Conservation (phyloP, 768 basidiomycete genomes). For the Russula sp. region DNA sequence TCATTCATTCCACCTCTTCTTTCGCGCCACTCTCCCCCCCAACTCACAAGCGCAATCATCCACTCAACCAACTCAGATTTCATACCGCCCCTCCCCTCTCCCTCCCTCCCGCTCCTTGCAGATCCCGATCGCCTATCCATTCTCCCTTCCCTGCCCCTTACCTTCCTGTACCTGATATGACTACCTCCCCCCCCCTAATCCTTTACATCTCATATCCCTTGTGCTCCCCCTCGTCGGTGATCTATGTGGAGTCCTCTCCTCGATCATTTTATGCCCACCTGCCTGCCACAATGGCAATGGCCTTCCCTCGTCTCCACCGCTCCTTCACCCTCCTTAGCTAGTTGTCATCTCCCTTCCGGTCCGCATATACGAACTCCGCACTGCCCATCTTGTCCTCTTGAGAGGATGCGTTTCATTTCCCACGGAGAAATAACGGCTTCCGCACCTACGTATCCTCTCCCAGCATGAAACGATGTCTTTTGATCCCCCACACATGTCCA, state of each 20-base stretch:
- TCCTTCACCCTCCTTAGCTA: neutral
- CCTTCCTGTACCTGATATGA: slow-evolving; percentile 7
- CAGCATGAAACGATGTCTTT: neutral
- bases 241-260: neutral
- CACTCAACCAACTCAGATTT: neutral
- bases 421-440: slow-evolving; percentile 7
- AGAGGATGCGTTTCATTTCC: neutral
- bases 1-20: neutral
- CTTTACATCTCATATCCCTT: neutral
- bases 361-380: neutral
- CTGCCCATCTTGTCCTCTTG: neutral
- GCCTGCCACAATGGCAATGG: neutral
- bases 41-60: neutral
- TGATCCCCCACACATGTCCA: slow-evolving; percentile 1
- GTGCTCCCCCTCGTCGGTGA: neutral
- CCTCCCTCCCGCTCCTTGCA: slow-evolving; percentile 3
- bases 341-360: neutral
- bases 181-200: neutral
- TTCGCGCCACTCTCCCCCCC: neutral
- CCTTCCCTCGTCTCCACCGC: neutral
- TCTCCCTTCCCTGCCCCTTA: neutral
- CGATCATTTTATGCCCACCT: neutral
- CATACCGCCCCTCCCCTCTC: neutral
- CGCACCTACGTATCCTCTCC: neutral
- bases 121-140: neutral